Evolutionary conservation across 2,329 filamentous ascomycete genomes (phyloP).

Genomic region (Botryosphaeria agaves): DNA sequence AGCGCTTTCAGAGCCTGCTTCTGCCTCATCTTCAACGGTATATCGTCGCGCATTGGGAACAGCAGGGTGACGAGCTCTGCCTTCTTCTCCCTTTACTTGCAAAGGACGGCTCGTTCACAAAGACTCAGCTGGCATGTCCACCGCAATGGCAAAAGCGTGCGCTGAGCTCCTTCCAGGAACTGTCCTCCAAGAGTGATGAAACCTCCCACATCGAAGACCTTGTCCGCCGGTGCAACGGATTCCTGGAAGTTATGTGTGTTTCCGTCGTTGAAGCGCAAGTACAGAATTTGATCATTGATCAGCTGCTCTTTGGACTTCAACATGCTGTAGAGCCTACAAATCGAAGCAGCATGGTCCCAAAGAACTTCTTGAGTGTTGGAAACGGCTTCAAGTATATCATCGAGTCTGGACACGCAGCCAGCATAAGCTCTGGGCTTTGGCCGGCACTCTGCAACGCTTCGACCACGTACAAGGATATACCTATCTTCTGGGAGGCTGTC

Average conservation of each 20-base stretch:
- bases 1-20: conserved; percentile 64
- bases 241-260: conserved; percentile 1
- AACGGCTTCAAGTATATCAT: conserved; percentile 4
- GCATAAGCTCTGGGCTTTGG: conserved; percentile 43
- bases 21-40: conserved; percentile 75
- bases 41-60: conserved; percentile 53
- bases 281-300: background rate
- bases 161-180: conserved; percentile 2
- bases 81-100: conserved; percentile 47
- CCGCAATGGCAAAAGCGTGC: conserved; percentile 45
- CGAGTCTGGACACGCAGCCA: conserved; percentile 5
- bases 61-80: conserved; percentile 51
- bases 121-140: conserved; percentile 23
- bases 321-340: too few relatives aligned
- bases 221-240: conserved; percentile 2
- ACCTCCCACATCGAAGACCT: background rate
- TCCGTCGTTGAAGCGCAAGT: background rate
- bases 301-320: too few relatives aligned
- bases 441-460: conserved; percentile 49
- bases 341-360: background rate
- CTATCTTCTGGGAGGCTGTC: conserved; percentile 48
- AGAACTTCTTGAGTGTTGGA: conserved; percentile 2
- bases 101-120: conserved; percentile 31
- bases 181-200: background rate
- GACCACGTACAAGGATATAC: conserved; percentile 43